Evolutionary conservation across 192 early-diverging fungal genomes (phyloP), one percentile per base, ranked within the genome.

Genomic region (Linnemannia hyalina): DNA sequence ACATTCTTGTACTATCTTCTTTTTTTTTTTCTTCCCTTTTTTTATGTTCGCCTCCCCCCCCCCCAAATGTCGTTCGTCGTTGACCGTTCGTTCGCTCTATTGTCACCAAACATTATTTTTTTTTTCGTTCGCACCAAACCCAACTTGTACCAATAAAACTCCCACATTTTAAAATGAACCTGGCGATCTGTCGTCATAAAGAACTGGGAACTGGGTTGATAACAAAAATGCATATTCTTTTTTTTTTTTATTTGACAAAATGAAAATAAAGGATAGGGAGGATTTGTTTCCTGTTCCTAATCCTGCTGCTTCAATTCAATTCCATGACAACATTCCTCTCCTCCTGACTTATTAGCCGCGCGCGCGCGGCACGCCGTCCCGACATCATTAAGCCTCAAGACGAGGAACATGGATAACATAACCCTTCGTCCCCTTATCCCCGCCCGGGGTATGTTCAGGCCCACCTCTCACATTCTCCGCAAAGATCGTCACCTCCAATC

Each of bases 391-490:
- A 35, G 74, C 70, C 47, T 85, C 84, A 32, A 86, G 60, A 23
- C 75, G 84, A 18, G 84, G 84, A n/a, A 86, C 76, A 42, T 81
- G 79, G 35, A 86, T 80, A 10, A 75, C 20, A 35, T 86, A 86
- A 38, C 38, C 26, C 72, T 86, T 86, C 7, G 84, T 86, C 7
- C 84, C 84, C 16, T 65, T 76, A 68, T 86, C 84, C 0, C 38
- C 75, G 10, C 79, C 84, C 20, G 79, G 84, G 4, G 79, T 86
- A 52, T 80, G 77, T 15, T 86, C 84, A 4, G 84, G 84, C 20
- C 84, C 84, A 74, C 84, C 84, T 0, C 84, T 68, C 23, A 86
- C 42, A 65, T 86, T 86, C 73, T 86, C 84, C 18, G 47, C 84
- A 86, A 86, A 86, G 84, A 86, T 86, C 16, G 80, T 74, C 6